A percentile compares a stretch with the other conserved stretches of the same genome.
phyloP scores from a whole-genome alignment of 225 moss, liverwort and hornwort species.

The Polytrichum formosum region DNA sequence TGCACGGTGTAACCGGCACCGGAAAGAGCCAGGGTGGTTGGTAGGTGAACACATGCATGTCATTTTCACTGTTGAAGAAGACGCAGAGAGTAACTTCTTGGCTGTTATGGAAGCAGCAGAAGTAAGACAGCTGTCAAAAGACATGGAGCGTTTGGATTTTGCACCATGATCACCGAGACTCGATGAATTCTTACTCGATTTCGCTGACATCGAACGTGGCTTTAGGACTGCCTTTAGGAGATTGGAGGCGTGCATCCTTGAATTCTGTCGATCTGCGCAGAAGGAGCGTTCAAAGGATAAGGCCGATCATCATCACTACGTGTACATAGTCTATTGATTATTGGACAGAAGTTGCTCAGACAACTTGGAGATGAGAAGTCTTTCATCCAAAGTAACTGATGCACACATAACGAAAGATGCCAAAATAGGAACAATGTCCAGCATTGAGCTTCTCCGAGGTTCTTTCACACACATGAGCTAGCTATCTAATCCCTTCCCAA shows the following conservation, averaged over 20 bases:
- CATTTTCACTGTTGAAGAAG: constrained; percentile 48
- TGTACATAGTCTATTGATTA: too few relatives aligned
- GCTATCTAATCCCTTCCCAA: too few relatives aligned
- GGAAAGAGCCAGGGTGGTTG: constrained; percentile 51
- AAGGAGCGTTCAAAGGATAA: neutral
- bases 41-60: constrained; percentile 63
- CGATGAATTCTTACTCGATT: constrained; percentile 18
- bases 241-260: constrained; percentile 80
- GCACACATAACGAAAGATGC: too few relatives aligned
- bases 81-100: constrained; percentile 18
- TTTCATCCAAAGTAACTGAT: too few relatives aligned
- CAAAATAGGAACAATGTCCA: too few relatives aligned
- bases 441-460: too few relatives aligned
- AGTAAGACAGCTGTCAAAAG: constrained; percentile 39
- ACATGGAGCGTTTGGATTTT: constrained; percentile 34
- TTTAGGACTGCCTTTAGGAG: constrained; percentile 77
- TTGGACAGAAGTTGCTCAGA: too few relatives aligned
- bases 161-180: constrained; percentile 24
- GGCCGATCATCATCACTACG: too few relatives aligned
- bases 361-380: too few relatives aligned
- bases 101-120: constrained; percentile 6
- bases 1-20: constrained; percentile 46
- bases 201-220: constrained; percentile 52
- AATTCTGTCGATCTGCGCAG: constrained; percentile 10
- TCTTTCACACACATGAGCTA: too few relatives aligned